Evolutionary conservation across 1,139 yeast species (phyloP), one percentile per base, ranked within the genome.

Genomic region (Tardiomyces depauwii): DNA sequence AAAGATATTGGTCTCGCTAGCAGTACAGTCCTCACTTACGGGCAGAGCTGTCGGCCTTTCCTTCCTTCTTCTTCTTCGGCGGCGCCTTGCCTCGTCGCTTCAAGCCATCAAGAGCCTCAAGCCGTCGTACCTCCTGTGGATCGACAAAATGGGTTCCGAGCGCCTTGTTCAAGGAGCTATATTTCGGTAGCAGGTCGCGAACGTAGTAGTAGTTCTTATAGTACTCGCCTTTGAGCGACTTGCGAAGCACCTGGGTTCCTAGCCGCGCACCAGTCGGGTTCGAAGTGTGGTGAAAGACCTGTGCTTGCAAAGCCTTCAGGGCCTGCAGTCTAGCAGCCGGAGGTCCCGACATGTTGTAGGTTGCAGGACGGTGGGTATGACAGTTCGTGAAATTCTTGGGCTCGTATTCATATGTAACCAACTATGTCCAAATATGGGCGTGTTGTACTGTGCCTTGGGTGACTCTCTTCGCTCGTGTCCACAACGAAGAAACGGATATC

Each of bases 181-280:
- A 45, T 48, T 2, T 57, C 52, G 18, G 54, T 52, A 86, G 79
- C 60, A 80, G 73, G 53, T 76, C 80, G 53, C 86, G 81, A 44
- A 76, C 78, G 44, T 94, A 94, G 62, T 88, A 88, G 63, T 87
- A 88, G 51, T 75, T 69, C 45, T 79, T 78, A 43, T 86, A 64
- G 39, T 78, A 70, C 28, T 85, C 86, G 32, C 97, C 97, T 59
- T 76, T 78, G 51, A 88, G 74, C 39, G 86, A 82, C 43, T 80
- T 76, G 44, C 82, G 73, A 52, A 88, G 72, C 36, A 85, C 78
- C 61, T 83, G 82, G 44, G 88, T 69, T 36, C 96, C 96, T 28
- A 86, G 85, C 60, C 95, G 77, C 46, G 69, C 67, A 41, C 73
- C 70, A 2, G 72, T 67, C 21, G 96, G 96, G 64, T 88, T 88